Percentiles rank a stretch among this genome's conserved stretches.
Conservation (phyloP, 1,139 yeast species). For the Nadsonia starkeyi-henricii region DNA sequence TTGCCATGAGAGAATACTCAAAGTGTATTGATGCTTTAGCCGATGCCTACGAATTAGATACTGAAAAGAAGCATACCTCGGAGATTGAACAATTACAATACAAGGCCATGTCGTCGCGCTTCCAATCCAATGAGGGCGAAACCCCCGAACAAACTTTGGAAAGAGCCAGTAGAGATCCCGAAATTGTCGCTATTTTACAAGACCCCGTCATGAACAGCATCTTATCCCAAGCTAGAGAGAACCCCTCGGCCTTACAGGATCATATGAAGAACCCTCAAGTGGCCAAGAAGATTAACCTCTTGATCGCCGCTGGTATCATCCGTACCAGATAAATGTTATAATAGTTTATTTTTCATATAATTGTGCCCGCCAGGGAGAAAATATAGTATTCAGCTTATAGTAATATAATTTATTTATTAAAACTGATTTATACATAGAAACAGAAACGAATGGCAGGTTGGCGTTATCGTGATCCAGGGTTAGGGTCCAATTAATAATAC, state of each 20-base stretch:
- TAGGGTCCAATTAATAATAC: too few relatives aligned
- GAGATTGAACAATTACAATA: conserved; percentile 77
- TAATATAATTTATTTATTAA: too few relatives aligned
- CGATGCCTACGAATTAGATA: conserved; percentile 62
- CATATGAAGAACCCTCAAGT: conserved; percentile 97
- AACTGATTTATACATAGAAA: too few relatives aligned
- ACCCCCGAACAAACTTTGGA: conserved; percentile 91
- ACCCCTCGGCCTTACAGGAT: conserved; percentile 94
- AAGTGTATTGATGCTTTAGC: conserved; percentile 72
- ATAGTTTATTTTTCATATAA: too few relatives aligned
- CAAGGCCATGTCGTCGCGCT: conserved; percentile 70
- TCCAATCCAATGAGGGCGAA: conserved; percentile 73
- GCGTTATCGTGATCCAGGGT: too few relatives aligned
- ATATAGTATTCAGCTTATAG: too few relatives aligned
- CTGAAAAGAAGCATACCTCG: conserved; percentile 43
- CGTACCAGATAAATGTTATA: conserved; percentile 65
- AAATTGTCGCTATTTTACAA: conserved; percentile 75
- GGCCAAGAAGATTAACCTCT: conserved; percentile 70
- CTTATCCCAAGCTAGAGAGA: conserved; percentile 82
- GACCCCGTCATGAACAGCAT: conserved; percentile 97
- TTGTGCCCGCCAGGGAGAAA: too few relatives aligned
- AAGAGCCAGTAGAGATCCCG: conserved; percentile 87
- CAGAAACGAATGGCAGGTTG: too few relatives aligned
- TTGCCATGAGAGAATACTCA: conserved; percentile 79
- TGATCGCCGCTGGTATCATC: conserved; percentile 94